A percentile compares a stretch with the other conserved stretches of the same genome.
Evolutionary conservation across 83 land plant species (phyloP).

Genomic region (Picea engelmannii): DNA sequence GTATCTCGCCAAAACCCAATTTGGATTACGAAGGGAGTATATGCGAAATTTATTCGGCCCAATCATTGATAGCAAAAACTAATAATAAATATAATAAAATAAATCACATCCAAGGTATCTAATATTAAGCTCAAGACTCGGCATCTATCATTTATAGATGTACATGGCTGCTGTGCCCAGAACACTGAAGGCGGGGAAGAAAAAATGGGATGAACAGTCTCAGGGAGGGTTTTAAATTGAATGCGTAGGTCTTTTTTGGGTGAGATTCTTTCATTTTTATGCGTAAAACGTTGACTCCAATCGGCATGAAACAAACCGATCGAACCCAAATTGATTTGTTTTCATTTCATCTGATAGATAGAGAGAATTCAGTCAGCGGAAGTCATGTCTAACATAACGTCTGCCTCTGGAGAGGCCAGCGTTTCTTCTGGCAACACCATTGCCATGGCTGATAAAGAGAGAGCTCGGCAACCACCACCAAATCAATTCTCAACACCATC

Average conservation of each 20-base stretch:
- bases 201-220: background rate
- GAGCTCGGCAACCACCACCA: background rate
- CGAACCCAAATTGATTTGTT: background rate
- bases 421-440: constrained; percentile 8
- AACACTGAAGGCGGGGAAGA: background rate
- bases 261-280: background rate
- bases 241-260: too few relatives aligned
- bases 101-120: too few relatives aligned
- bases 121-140: background rate
- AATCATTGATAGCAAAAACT: background rate
- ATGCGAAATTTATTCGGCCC: background rate
- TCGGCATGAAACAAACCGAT: constrained; percentile 10
- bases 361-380: too few relatives aligned
- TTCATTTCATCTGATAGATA: background rate
- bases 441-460: background rate
- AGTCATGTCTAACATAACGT: constrained; percentile 10
- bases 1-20: background rate
- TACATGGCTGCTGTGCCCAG: background rate
- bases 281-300: background rate
- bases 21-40: background rate
- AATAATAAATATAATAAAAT: too few relatives aligned
- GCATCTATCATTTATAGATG: background rate
- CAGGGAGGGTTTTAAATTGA: background rate
- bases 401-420: constrained; percentile 17
- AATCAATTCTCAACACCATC: constrained; percentile 3